Percentiles rank a stretch among this genome's conserved stretches.
Conservation (phyloP, 2,329 filamentous ascomycete genomes). For the Thyridium curvatum region DNA sequence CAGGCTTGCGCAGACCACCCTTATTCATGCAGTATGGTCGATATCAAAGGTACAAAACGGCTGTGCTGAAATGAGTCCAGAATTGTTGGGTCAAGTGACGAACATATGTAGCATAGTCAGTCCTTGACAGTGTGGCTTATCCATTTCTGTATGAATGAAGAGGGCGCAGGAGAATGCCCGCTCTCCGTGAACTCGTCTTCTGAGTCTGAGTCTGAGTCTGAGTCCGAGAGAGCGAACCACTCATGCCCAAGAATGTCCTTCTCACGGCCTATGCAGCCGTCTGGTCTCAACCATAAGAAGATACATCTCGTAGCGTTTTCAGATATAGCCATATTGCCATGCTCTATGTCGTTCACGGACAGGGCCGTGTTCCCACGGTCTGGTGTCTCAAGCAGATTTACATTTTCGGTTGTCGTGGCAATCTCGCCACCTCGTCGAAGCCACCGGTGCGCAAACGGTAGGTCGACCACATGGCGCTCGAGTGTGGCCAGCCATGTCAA, state of each 20-base stretch:
- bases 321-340: constrained; percentile 12
- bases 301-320: constrained; percentile 20
- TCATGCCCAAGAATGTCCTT: constrained; percentile 14
- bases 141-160: too few species aligned
- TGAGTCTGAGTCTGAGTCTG: constrained; percentile 9
- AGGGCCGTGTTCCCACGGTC: constrained; percentile 2
- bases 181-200: constrained; percentile 14
- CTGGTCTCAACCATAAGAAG: constrained; percentile 18
- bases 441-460: constrained; percentile 1
- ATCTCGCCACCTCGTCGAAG: too few species aligned
- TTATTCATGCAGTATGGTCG: too few species aligned
- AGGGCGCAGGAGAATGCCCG: too few species aligned
- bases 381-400: too few species aligned
- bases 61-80: too few species aligned
- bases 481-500: constrained; percentile 2
- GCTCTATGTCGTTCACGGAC: constrained; percentile 7
- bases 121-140: too few species aligned
- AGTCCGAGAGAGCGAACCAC: constrained; percentile 18
- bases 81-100: too few species aligned
- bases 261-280: constrained; percentile 15
- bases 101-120: too few species aligned
- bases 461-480: background rate
- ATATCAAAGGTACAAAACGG: too few species aligned
- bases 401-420: too few species aligned
- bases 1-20: too few species aligned